A percentile compares a stretch with the other conserved stretches of the same genome.
phyloP scores from a whole-genome alignment of 305 asterid genomes.

The Fraxinus baroniana region DNA sequence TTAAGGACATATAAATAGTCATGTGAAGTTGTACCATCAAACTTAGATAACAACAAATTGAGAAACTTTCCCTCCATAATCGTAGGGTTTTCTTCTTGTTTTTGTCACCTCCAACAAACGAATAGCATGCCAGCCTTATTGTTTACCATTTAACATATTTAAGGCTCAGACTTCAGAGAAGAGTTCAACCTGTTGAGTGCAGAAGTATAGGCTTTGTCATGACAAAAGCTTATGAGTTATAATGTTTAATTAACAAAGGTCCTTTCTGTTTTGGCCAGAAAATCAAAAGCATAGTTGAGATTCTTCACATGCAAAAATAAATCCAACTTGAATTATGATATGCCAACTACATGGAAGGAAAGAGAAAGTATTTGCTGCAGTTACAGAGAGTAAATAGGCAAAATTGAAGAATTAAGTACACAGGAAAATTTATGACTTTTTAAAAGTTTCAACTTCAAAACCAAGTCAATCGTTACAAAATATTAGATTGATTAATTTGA shows the following conservation, averaged over 20 bases:
- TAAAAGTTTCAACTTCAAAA: background rate
- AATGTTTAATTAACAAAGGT: background rate
- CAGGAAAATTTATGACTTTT: background rate
- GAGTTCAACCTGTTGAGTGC: background rate
- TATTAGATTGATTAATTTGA: background rate
- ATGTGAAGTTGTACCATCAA: background rate
- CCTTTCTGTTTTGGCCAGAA: background rate
- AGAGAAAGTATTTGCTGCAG: background rate
- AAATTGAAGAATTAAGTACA: background rate
- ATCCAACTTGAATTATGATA: background rate
- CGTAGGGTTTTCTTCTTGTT: background rate
- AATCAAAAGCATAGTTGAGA: background rate
- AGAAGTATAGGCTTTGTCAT: background rate
- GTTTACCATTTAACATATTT: background rate
- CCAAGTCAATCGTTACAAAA: background rate
- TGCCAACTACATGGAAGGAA: background rate
- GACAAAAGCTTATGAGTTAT: background rate
- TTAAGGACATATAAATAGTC: background rate
- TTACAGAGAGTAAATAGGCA: background rate
- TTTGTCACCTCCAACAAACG: background rate
- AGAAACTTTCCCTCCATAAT: background rate
- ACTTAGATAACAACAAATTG: background rate
- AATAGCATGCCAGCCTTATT: background rate
- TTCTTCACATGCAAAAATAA: background rate
- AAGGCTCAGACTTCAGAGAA: background rate